phyloP scores from a whole-genome alignment of 1,284 basidiomycete genomes.

The Cerrena zonata region DNA sequence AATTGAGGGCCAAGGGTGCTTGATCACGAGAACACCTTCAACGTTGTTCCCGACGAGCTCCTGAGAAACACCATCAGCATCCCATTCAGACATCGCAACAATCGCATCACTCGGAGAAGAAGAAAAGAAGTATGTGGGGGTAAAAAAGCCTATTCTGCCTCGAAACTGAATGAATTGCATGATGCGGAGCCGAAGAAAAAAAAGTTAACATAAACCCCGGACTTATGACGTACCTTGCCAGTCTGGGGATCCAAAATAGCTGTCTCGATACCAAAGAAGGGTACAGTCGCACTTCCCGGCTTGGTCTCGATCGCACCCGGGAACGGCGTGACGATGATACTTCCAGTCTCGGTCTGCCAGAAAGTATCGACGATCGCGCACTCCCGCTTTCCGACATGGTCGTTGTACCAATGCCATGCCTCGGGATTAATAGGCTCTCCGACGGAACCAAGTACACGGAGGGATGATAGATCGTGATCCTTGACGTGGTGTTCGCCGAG shows the following conservation, averaged over 20 bases:
- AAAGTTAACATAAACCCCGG: conserved; percentile 20
- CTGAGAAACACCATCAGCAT: background rate
- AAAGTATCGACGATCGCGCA: conserved; percentile 96
- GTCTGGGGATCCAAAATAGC: conserved; percentile 80
- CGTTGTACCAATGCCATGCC: conserved; percentile 98
- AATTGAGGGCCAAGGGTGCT: conserved; percentile 90
- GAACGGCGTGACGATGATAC: conserved; percentile 90
- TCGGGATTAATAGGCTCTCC: conserved; percentile 99
- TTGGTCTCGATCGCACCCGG: conserved; percentile 94
- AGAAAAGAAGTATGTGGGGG: conserved; percentile 29
- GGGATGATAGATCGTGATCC: conserved; percentile 66
- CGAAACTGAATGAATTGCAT: conserved; percentile 1
- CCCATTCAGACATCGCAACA: background rate
- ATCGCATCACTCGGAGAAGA: background rate
- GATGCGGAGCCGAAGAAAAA: conserved; percentile 3
- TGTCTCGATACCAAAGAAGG: conserved; percentile 94
- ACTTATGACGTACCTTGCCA: conserved; percentile 38
- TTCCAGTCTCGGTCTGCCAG: conserved; percentile 98
- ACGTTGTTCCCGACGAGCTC: conserved; percentile 78
- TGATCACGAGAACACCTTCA: conserved; percentile 87
- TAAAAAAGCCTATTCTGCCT: conserved; percentile 4
- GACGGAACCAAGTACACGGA: conserved; percentile 88
- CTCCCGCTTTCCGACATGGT: conserved; percentile 83
- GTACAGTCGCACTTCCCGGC: conserved; percentile 92
- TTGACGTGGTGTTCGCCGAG: conserved; percentile 86